Conservation (phyloP, 2,329 filamentous ascomycete species). For the Massarina eburnea region DNA sequence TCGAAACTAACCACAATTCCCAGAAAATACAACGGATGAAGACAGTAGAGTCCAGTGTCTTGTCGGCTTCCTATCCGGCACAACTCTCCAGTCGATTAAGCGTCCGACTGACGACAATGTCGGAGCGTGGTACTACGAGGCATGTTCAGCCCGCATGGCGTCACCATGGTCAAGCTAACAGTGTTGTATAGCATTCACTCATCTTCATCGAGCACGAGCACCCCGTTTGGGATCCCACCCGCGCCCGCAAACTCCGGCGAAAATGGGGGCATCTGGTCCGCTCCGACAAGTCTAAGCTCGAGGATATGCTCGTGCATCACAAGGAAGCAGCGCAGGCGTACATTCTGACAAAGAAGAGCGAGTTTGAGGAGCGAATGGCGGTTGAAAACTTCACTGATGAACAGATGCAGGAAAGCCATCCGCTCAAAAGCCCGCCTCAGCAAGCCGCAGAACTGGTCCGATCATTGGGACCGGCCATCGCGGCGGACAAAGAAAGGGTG, state of each 20-base stretch:
- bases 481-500: no score
- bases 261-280: conserved; percentile 58
- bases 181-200: conserved; percentile 61
- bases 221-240: conserved; percentile 69
- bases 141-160: conserved; percentile 30
- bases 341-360: conserved; percentile 47
- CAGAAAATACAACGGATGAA: conserved; percentile 63
- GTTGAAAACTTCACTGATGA: conserved; percentile 21
- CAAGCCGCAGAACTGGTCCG: not conserved
- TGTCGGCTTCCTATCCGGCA: conserved; percentile 77
- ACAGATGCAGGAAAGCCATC: conserved; percentile 6
- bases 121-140: conserved; percentile 78
- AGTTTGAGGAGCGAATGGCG: conserved; percentile 35
- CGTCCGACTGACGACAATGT: conserved; percentile 67
- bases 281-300: conserved; percentile 50
- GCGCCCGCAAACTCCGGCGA: conserved; percentile 57
- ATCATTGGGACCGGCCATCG: not conserved
- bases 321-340: conserved; percentile 52
- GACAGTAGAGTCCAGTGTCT: conserved; percentile 61
- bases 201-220: conserved; percentile 79
- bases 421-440: not conserved
- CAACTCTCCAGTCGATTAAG: conserved; percentile 74
- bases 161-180: not conserved
- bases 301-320: conserved; percentile 60
- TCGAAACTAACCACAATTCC: conserved; percentile 2